These are phyloP conservation scores for Yamadazyma dushanensis DNA, from an alignment of 1,139 yeast genomes.

Conservation along the genomic window DNA sequence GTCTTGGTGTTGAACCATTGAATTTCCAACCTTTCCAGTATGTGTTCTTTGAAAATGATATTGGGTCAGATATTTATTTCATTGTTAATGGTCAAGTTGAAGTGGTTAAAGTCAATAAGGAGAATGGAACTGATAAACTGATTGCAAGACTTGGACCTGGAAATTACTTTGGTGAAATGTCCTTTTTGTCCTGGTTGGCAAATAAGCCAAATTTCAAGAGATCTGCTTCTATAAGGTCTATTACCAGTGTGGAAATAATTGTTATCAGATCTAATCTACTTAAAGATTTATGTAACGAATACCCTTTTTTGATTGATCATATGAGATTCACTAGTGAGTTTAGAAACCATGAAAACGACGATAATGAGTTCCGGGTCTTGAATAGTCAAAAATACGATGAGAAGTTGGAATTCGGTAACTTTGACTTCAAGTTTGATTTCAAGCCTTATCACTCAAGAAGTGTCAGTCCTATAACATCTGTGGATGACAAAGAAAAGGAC, in stretches of 20 bases:
- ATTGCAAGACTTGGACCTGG: conserved; percentile 63
- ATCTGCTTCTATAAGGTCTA: conserved; percentile 64
- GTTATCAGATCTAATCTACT: conserved; percentile 56
- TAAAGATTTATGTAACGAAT: conserved; percentile 52
- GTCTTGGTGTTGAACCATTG: conserved; percentile 60
- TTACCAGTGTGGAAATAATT: conserved; percentile 58
- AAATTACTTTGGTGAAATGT: conserved; percentile 75
- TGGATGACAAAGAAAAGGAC: conserved; percentile 8
- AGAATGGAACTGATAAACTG: conserved; percentile 15
- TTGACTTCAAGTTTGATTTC: conserved; percentile 17
- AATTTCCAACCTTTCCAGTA: conserved; percentile 56
- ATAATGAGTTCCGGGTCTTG: conserved; percentile 4
- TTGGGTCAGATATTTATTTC: conserved; percentile 64
- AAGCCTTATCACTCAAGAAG: conserved; percentile 19
- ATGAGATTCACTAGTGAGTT: conserved; percentile 61
- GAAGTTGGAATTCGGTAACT: conserved; percentile 12
- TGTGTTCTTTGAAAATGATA: conserved; percentile 58
- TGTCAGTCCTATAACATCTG: conserved; percentile 17
- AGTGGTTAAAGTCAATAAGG: conserved; percentile 47
- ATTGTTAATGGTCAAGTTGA: conserved; percentile 71
- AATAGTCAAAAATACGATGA: conserved; percentile 3
- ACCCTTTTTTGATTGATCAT: conserved; percentile 58
- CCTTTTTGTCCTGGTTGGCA: conserved; percentile 55
- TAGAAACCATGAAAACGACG: conserved; percentile 28
- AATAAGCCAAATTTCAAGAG: conserved; percentile 33